phyloP scores from a whole-genome alignment of 2,329 filamentous ascomycete species.

The Bimuria novae-zelandiae region DNA sequence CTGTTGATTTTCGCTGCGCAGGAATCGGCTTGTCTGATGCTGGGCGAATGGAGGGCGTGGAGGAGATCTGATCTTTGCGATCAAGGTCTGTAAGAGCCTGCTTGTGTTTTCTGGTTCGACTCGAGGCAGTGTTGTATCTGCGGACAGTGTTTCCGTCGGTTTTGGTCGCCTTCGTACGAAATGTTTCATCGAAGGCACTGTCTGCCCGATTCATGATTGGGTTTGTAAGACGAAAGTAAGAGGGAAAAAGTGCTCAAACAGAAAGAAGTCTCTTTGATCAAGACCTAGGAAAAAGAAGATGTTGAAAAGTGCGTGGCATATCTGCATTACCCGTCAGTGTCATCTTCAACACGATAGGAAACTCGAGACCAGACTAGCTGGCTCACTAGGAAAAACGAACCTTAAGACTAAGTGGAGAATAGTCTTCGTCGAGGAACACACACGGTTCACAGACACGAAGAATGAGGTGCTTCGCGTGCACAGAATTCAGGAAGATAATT shows the following conservation, averaged over 20 bases:
- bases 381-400: slow-evolving; percentile 1
- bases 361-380: slow-evolving; percentile 3
- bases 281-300: not conserved
- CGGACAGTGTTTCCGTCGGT: slow-evolving; percentile 20
- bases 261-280: not conserved
- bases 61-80: slow-evolving; percentile 9
- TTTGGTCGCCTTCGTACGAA: slow-evolving; percentile 22
- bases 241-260: not conserved
- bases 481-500: slow-evolving; percentile 3
- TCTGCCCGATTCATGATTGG: slow-evolving; percentile 41
- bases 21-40: slow-evolving; percentile 30
- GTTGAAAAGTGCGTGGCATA: not conserved
- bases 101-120: slow-evolving; percentile 22
- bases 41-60: slow-evolving; percentile 23
- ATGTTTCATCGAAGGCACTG: slow-evolving; percentile 38
- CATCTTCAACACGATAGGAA: not conserved
- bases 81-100: slow-evolving; percentile 12
- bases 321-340: not conserved
- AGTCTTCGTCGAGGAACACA: not conserved
- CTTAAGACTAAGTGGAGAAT: not conserved
- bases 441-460: not conserved
- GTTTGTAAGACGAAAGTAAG: slow-evolving; percentile 18
- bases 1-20: slow-evolving; percentile 15
- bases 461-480: not conserved
- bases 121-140: slow-evolving; percentile 32